Conservation (phyloP, 148 eudicot species). For the Bassia scoparia region DNA sequence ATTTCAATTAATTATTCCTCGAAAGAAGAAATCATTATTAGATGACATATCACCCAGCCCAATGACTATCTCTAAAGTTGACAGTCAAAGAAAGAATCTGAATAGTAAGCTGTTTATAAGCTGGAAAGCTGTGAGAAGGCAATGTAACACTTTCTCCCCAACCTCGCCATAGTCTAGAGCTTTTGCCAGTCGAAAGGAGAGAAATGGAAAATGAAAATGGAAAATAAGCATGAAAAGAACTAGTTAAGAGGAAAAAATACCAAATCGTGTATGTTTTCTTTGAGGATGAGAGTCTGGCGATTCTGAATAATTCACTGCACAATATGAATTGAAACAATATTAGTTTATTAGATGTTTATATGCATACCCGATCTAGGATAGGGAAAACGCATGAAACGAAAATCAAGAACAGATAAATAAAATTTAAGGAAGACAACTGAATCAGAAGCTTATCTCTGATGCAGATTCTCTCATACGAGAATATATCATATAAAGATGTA, state of each 20-base stretch:
- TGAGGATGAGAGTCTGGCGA: slow-evolving; percentile 35
- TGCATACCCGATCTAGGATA: not conserved
- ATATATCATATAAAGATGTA: slow-evolving; percentile 77
- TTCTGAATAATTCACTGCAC: slow-evolving; percentile 59
- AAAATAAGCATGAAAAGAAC: not conserved
- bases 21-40: not conserved
- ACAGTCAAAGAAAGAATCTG: not conserved
- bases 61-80: not conserved
- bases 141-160: not conserved
- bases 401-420: not conserved
- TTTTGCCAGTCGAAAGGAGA: not conserved
- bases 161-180: not conserved
- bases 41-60: not conserved
- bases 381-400: not conserved
- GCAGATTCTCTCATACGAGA: slow-evolving; percentile 75
- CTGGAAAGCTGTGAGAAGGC: not conserved
- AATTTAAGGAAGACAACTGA: not conserved
- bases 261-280: slow-evolving; percentile 64
- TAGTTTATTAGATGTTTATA: not conserved
- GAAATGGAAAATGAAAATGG: not conserved
- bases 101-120: not conserved
- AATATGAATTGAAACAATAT: not conserved
- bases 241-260: slow-evolving; percentile 20
- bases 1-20: slow-evolving; percentile 13
- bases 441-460: slow-evolving; percentile 58